Evolutionary conservation across 2,329 filamentous ascomycete genomes (phyloP), one percentile per base, ranked within the genome.

Genomic region (Venturia asperata): DNA sequence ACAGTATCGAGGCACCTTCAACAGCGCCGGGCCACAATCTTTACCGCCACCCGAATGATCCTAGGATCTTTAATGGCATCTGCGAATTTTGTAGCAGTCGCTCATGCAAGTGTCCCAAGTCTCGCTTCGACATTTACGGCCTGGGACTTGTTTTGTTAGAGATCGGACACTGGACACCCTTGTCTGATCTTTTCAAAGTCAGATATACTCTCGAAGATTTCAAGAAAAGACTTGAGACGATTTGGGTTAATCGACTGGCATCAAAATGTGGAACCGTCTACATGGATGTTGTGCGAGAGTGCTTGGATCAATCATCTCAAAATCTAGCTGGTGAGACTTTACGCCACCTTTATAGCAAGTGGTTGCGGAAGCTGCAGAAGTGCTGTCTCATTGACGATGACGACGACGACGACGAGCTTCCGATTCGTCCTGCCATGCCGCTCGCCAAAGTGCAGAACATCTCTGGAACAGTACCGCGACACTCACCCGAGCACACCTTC

Each of bases 261-360:
- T 83, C 85, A 3, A 84, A 85, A 71, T 92, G 89, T 69, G 89
- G 89, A 17, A 88, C 85, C 9, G 80, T 89, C 0, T 93, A 91
- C 74, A 87, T 86, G 82, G 88, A 87, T 71, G 89, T 88, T 0
- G 88, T 91, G 1, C 83, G 89, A 71, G 81, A 84, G 3, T 92
- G 89, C 70, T 87, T 88, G 7, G 21, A 52, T 64, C 73, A 43
- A 71, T 68, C 67, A 71, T 11, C 75, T 73, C 49, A 21, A 5
- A 62, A 64, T 42, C 17, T 65, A 15, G 24, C 55, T 37, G 49
- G 49, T 4, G 63, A 66, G 19, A 13, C 47, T 24, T 42, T 63
- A 43, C 60, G 43, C 11, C 37, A 17, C 11, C 24, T 49, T 13
- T 66, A 66, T 27, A n/a, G 21, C 15, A 41, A 42, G 34, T 66